Base-by-base conservation (phyloP, 108 stramenopile species). In the Mayamaea pseudoterrestris region DNA sequence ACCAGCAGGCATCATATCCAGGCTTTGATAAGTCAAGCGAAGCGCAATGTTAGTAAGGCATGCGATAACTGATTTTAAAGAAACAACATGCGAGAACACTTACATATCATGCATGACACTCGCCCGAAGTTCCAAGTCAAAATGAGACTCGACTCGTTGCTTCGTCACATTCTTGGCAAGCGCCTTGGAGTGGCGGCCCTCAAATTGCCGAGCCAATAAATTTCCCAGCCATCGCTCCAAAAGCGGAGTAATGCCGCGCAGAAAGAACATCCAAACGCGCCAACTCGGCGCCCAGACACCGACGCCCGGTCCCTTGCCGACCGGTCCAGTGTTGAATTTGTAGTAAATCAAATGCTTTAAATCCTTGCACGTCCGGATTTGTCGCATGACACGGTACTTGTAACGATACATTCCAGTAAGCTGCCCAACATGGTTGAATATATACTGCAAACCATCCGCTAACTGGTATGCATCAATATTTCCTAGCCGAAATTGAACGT, bases 21-120 rank as follows among this genome's bases (percentile, higher is more conserved):
- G 79, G 46, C n/a, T n/a, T n/a, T n/a, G n/a, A n/a, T n/a, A n/a
- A n/a, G n/a, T n/a, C n/a, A n/a, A n/a, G n/a, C n/a, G n/a, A n/a
- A n/a, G n/a, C n/a, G n/a, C n/a, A n/a, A n/a, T n/a, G n/a, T n/a
- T n/a, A n/a, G n/a, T n/a, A n/a, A n/a, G n/a, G n/a, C n/a, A n/a
- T n/a, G n/a, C n/a, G n/a, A n/a, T n/a, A n/a, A n/a, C n/a, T n/a
- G n/a, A n/a, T n/a, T n/a, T n/a, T n/a, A n/a, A n/a, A n/a, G n/a
- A n/a, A n/a, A n/a, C n/a, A 49, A n/a, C n/a, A n/a, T n/a, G n/a
- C n/a, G n/a, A n/a, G n/a, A n/a, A n/a, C n/a, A n/a, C n/a, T n/a
- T n/a, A n/a, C n/a, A 99, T 99, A 54, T 99, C 98, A 66, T 98
- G 98, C 94, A 99, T 97, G 34, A 99, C 98, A 40, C 93, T 93